These are phyloP conservation scores for Mikania micrantha DNA, from an alignment of 129 eudicot species.

Conservation along the genomic window DNA sequence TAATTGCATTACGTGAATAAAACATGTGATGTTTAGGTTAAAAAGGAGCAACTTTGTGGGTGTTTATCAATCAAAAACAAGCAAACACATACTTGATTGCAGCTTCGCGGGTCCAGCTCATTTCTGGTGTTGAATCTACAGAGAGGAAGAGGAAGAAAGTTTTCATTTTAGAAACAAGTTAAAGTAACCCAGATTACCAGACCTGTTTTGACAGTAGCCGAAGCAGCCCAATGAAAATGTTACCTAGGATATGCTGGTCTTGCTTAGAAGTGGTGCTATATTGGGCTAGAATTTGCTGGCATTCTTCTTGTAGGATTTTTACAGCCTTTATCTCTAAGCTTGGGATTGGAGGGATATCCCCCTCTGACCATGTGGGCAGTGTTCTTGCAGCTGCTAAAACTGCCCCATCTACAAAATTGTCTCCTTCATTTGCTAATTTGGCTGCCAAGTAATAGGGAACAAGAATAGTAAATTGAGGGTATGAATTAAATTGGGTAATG, in stretches of 20 bases:
- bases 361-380: slow-evolving; percentile 90
- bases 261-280: slow-evolving; percentile 64
- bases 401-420: slow-evolving; percentile 85
- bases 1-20: neutral
- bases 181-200: neutral
- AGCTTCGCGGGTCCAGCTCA: slow-evolving; percentile 78
- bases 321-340: slow-evolving; percentile 77
- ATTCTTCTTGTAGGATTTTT: slow-evolving; percentile 80
- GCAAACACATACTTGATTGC: slow-evolving; percentile 73
- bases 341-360: slow-evolving; percentile 76
- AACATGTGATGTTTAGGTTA: slow-evolving; percentile 1
- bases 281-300: slow-evolving; percentile 63
- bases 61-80: neutral
- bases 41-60: neutral
- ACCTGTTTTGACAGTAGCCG: neutral
- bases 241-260: slow-evolving; percentile 85
- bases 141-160: neutral
- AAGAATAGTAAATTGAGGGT: neutral
- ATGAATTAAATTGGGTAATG: neutral
- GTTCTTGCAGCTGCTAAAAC: slow-evolving; percentile 96
- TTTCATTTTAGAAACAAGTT: neutral
- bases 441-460: slow-evolving; percentile 28
- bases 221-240: neutral
- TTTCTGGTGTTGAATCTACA: slow-evolving; percentile 67
- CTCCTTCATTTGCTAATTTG: slow-evolving; percentile 48